phyloP scores from a whole-genome alignment of 2,329 filamentous ascomycete species.

The Exophiala sideris region DNA sequence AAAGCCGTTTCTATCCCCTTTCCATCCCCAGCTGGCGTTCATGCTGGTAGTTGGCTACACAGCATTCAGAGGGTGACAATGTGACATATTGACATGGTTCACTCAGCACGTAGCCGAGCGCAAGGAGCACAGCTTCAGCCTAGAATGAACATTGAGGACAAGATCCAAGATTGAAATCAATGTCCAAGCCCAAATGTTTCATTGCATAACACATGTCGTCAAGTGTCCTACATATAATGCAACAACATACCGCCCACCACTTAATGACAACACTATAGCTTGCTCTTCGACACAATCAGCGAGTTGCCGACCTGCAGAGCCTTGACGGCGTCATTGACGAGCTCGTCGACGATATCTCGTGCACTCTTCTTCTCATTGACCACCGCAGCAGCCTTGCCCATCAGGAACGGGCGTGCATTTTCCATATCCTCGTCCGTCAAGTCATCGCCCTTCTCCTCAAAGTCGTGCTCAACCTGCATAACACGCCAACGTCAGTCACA shows the following conservation, averaged over 20 bases:
- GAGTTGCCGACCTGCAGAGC: conserved; percentile 67
- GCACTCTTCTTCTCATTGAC: conserved; percentile 90
- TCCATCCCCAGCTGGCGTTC: no score
- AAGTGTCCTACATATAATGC: no score
- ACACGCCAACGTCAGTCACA: neutral
- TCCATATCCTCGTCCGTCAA: conserved; percentile 85
- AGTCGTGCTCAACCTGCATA: conserved; percentile 70
- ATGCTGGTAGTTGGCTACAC: no score
- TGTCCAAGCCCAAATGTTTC: no score
- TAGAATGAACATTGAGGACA: no score
- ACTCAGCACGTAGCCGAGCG: neutral
- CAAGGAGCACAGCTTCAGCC: no score
- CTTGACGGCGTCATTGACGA: conserved; percentile 75
- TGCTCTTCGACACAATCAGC: conserved; percentile 53
- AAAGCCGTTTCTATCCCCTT: no score
- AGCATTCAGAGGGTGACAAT: no score
- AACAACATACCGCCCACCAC: neutral
- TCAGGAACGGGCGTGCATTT: conserved; percentile 84
- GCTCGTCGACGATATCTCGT: conserved; percentile 90
- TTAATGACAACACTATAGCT: conserved; percentile 54
- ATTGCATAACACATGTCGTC: no score
- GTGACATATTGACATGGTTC: neutral
- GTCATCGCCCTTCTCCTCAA: conserved; percentile 73
- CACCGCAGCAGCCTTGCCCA: conserved; percentile 95
- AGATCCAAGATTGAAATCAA: no score